These are phyloP conservation scores for Pythium phragmiticola DNA, from an alignment of 352 stramenopile genomes.

Conservation along the genomic window DNA sequence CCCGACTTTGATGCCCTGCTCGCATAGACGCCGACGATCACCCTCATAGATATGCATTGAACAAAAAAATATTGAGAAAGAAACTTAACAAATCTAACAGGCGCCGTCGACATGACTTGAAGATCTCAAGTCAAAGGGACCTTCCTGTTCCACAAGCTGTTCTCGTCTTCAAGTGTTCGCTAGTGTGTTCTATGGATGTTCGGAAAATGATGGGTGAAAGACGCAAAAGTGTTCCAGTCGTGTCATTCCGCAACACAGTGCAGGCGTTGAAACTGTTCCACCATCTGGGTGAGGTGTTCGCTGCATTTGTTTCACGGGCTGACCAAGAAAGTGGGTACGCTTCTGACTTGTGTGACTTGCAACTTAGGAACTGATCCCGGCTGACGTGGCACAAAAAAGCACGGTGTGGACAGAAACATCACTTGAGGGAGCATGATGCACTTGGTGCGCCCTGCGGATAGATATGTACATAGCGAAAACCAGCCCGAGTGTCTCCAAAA, in stretches of 20 bases:
- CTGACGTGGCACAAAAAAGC: no score
- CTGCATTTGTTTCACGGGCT: background rate
- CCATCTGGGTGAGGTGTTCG: slow-evolving; percentile 16
- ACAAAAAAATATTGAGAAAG: slow-evolving; percentile 2
- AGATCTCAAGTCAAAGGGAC: no score
- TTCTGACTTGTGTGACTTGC: slow-evolving; percentile 1
- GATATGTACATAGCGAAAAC: background rate
- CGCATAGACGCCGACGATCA: slow-evolving; percentile 34
- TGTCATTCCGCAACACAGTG: background rate
- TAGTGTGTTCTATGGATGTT: background rate
- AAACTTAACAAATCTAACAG: background rate
- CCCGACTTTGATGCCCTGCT: slow-evolving; percentile 85
- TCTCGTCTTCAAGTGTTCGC: slow-evolving; percentile 3
- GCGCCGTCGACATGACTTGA: background rate
- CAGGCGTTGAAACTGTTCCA: slow-evolving; percentile 14
- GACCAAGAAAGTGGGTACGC: slow-evolving; percentile 15
- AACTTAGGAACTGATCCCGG: no score
- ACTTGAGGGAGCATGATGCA: background rate
- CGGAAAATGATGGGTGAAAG: background rate
- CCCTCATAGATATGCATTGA: background rate
- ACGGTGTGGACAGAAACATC: background rate
- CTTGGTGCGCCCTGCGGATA: background rate
- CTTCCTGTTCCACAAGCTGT: slow-evolving; percentile 15
- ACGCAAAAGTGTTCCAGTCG: slow-evolving; percentile 2
- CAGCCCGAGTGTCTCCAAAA: slow-evolving; percentile 9